Evolutionary conservation across 1,284 basidiomycete genomes (phyloP).

Genomic region (Ceratobasidium sp.): DNA sequence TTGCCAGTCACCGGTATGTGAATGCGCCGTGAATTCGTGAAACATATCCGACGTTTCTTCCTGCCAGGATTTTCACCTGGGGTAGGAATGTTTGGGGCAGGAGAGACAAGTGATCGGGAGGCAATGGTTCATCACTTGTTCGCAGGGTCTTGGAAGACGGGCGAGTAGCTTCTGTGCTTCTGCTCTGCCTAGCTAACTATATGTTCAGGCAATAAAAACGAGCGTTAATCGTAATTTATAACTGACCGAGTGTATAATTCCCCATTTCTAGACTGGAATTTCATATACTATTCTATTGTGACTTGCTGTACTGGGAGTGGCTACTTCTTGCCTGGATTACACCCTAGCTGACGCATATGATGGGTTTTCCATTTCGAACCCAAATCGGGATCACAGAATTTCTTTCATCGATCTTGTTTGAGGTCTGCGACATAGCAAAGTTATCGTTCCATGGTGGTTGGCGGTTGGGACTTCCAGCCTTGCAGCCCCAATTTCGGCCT

Average conservation of each 20-base stretch:
- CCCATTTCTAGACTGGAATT: not conserved
- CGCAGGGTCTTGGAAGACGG: slow-evolving; percentile 39
- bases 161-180: not conserved
- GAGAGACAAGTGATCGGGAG: slow-evolving; percentile 30
- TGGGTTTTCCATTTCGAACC: too few relatives aligned
- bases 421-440: too few relatives aligned
- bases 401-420: too few relatives aligned
- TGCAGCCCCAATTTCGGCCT: slow-evolving; percentile 22
- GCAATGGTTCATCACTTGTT: slow-evolving; percentile 44
- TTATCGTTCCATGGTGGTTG: too few relatives aligned
- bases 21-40: not conserved
- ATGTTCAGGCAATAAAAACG: not conserved
- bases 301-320: not conserved
- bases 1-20: slow-evolving; percentile 48
- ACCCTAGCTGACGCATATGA: too few relatives aligned
- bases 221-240: not conserved
- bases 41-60: not conserved
- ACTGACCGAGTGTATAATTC: not conserved
- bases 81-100: slow-evolving; percentile 43
- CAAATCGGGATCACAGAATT: too few relatives aligned
- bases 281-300: not conserved
- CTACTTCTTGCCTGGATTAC: too few relatives aligned
- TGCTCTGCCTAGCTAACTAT: not conserved
- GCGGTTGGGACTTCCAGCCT: too few relatives aligned
- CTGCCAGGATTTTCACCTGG: slow-evolving; percentile 43